phyloP scores from a whole-genome alignment of 2,329 filamentous ascomycete genomes.

The Sclerotinia nivalis region DNA sequence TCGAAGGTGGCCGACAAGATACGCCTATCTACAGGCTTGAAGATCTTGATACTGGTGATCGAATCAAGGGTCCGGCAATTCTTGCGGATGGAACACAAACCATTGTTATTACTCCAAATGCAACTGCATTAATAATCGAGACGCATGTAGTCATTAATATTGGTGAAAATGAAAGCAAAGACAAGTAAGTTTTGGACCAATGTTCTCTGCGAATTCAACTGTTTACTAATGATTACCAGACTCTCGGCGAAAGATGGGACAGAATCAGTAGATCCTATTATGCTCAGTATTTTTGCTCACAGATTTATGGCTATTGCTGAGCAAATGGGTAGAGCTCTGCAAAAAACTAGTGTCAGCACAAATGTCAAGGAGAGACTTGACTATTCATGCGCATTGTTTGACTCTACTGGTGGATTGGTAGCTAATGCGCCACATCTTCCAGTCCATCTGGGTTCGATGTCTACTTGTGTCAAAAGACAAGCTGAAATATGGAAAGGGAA shows the following conservation, averaged over 20 bases:
- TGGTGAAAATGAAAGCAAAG: constrained; percentile 55
- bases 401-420: constrained; percentile 72
- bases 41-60: constrained; percentile 54
- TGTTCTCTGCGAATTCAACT: neutral
- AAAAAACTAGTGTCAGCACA: constrained; percentile 77
- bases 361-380: constrained; percentile 83
- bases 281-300: constrained; percentile 77
- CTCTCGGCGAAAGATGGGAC: constrained; percentile 40
- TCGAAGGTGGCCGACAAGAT: constrained; percentile 74
- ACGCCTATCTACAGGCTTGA: constrained; percentile 84
- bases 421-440: constrained; percentile 80
- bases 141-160: constrained; percentile 91
- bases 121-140: constrained; percentile 74
- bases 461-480: constrained; percentile 78
- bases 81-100: constrained; percentile 26
- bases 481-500: constrained; percentile 79
- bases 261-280: constrained; percentile 68
- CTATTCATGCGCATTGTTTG: constrained; percentile 81
- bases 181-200: constrained; percentile 39
- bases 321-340: constrained; percentile 77
- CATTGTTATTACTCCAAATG: constrained; percentile 65
- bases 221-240: neutral
- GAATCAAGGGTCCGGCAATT: constrained; percentile 24
- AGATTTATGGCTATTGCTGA: constrained; percentile 85
- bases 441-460: constrained; percentile 81